Conservation (phyloP, 208 protist species). For the Trypanosoma vivax region DNA sequence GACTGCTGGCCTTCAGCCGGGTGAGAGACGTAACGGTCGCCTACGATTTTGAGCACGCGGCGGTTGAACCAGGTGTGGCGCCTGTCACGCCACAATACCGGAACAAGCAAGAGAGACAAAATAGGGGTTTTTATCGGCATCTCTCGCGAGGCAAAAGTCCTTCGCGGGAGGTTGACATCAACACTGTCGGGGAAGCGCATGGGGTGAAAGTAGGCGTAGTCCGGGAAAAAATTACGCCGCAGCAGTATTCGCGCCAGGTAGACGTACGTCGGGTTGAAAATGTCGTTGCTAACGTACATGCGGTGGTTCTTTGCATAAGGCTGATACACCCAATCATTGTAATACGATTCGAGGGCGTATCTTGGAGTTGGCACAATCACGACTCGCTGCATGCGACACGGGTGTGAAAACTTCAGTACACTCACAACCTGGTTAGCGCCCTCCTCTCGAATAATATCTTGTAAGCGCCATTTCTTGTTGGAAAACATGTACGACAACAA, state of each 20-base stretch:
- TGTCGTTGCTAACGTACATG: constrained; percentile 83
- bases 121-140: constrained; percentile 73
- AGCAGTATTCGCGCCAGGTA: constrained; percentile 59
- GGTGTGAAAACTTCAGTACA: constrained; percentile 69
- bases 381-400: constrained; percentile 68
- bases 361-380: constrained; percentile 64
- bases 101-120: constrained; percentile 52
- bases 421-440: constrained; percentile 52
- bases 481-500: constrained; percentile 17
- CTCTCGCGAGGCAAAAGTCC: constrained; percentile 66
- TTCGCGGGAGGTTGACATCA: constrained; percentile 68
- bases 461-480: constrained; percentile 65
- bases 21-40: constrained; percentile 74
- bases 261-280: constrained; percentile 79
- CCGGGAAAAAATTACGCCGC: constrained; percentile 43
- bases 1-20: constrained; percentile 64
- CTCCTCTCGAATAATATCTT: constrained; percentile 64
- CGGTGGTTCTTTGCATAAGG: constrained; percentile 83
- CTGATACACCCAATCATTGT: constrained; percentile 83
- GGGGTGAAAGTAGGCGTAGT: constrained; percentile 80
- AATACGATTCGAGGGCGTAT: constrained; percentile 64
- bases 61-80: constrained; percentile 66
- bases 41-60: constrained; percentile 52
- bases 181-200: constrained; percentile 80
- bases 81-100: constrained; percentile 44